phyloP scores from a whole-genome alignment of 306 rosid genomes.

The Cucurbita ficifolia region DNA sequence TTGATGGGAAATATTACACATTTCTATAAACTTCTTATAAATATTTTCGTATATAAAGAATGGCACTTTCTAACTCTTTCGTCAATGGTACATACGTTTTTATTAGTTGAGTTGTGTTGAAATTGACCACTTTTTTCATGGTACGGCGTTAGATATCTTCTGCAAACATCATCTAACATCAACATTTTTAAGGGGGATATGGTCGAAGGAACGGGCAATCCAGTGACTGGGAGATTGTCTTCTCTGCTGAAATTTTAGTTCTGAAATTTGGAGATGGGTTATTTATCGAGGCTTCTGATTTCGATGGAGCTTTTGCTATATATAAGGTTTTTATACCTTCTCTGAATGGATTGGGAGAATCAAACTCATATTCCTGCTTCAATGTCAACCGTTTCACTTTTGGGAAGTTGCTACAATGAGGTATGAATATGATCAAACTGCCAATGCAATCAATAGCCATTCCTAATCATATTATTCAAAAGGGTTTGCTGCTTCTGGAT shows the following conservation, averaged over 20 bases:
- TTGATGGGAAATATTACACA: too few species aligned
- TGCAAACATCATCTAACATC: conserved; percentile 53
- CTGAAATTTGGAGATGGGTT: conserved; percentile 79
- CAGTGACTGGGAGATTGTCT: conserved; percentile 65
- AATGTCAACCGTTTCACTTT: conserved; percentile 29
- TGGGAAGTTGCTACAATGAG: conserved; percentile 44
- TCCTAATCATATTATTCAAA: not conserved
- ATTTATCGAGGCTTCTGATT: conserved; percentile 62
- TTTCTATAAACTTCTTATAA: too few species aligned
- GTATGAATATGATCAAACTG: conserved; percentile 33
- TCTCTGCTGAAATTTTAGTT: conserved; percentile 49
- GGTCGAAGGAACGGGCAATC: conserved; percentile 56
- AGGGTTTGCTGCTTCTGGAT: not conserved
- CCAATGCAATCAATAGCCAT: not conserved
- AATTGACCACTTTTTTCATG: not conserved
- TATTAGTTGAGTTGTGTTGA: too few species aligned
- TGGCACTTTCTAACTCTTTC: too few species aligned
- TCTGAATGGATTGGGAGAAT: conserved; percentile 63
- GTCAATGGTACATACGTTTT: too few species aligned
- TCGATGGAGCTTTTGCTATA: conserved; percentile 70
- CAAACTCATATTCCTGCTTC: conserved; percentile 65
- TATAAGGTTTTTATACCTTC: conserved; percentile 57
- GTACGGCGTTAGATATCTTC: conserved; percentile 33
- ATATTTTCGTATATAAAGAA: too few species aligned
- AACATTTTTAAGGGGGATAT: conserved; percentile 69